A percentile compares a stretch with the other conserved stretches of the same genome.
phyloP scores from a whole-genome alignment of 768 basidiomycete genomes.

The Leccinellum rugosiceps region DNA sequence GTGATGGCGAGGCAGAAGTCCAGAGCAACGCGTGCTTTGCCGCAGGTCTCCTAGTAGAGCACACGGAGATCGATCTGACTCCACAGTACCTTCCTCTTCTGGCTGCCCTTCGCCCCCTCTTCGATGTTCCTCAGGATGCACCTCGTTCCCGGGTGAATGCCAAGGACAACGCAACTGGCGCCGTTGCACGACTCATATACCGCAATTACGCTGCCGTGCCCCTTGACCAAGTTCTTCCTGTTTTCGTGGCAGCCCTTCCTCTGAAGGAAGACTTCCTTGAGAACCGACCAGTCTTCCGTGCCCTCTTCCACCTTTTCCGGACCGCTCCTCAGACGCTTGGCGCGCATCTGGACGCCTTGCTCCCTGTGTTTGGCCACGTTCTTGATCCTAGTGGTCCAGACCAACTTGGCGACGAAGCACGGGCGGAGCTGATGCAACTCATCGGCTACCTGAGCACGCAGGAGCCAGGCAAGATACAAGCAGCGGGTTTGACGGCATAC shows the following conservation, averaged over 20 bases:
- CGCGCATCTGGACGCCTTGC: slow-evolving; percentile 74
- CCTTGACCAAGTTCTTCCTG: slow-evolving; percentile 85
- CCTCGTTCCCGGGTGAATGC: slow-evolving; percentile 74
- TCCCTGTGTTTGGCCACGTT: slow-evolving; percentile 77
- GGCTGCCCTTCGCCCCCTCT: slow-evolving; percentile 75
- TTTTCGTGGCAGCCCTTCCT: slow-evolving; percentile 79
- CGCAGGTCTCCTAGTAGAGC: slow-evolving; percentile 84
- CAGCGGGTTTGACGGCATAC: slow-evolving; percentile 63
- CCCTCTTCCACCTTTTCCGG: slow-evolving; percentile 85
- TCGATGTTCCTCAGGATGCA: slow-evolving; percentile 61
- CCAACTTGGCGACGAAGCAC: slow-evolving; percentile 78
- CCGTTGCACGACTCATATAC: slow-evolving; percentile 82
- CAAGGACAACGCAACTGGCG: slow-evolving; percentile 95
- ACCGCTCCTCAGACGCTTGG: slow-evolving; percentile 66
- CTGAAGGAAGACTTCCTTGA: slow-evolving; percentile 87
- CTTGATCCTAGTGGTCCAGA: slow-evolving; percentile 73
- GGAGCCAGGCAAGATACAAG: slow-evolving; percentile 76
- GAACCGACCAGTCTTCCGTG: slow-evolving; percentile 85
- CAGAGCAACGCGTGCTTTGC: slow-evolving; percentile 97
- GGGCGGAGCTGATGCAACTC: slow-evolving; percentile 71
- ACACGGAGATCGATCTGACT: slow-evolving; percentile 77
- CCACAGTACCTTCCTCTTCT: slow-evolving; percentile 80
- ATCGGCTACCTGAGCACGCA: slow-evolving; percentile 69
- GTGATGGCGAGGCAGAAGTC: slow-evolving; percentile 87
- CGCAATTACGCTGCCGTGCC: slow-evolving; percentile 79